Evolutionary conservation across 176 grass and related monocot genomes (phyloP), one percentile per base, ranked within the genome.

Genomic region (Oryza meyeriana): DNA sequence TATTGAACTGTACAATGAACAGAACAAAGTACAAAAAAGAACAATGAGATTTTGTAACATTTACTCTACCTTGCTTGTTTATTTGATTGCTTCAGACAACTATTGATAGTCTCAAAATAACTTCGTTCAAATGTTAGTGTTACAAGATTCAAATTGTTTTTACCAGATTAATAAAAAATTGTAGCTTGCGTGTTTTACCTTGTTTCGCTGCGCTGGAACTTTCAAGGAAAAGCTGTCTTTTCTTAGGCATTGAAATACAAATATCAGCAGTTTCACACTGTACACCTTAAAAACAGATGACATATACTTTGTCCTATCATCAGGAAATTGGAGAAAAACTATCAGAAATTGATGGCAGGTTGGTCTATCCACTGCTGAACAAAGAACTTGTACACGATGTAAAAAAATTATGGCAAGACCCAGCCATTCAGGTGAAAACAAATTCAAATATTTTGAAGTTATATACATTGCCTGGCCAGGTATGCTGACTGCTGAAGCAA

Each of bases 301-400:
- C 47, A 45, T 20, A n/a, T 71, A 39, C n/a, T 28, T 72, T 77
- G 6, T 84, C n/a, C 6, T 80, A 68, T 82, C 64, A 75, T 75
- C 88, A 95, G 90, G 92, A 91, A 41, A 80, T 88, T 76, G 95
- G 92, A 74, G 92, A 95, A 89, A 93, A 83, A 80, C 76, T 98
- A 29, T 98, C 90, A 83, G 90, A 94, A 76, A 87, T 93, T 24
- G 88, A 87, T 69, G 86, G 77, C 77, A 89, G 65, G 74, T 86
- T 94, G 77, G 87, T 92, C 79, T 94, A 95, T 79, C 90, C 93
- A 71, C 87, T 82, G 13, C 80, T 99, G 47, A 92, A 66, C 76
- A 92, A 95, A 66, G 89, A 99, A 85, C 79, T 90, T 72, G 76
- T 88, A 41, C 69, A 90, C 14, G 89, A 88, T 80, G 71, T 99